Evolutionary conservation across 768 basidiomycete species (phyloP).

Genomic region (Mycena alexandri): DNA sequence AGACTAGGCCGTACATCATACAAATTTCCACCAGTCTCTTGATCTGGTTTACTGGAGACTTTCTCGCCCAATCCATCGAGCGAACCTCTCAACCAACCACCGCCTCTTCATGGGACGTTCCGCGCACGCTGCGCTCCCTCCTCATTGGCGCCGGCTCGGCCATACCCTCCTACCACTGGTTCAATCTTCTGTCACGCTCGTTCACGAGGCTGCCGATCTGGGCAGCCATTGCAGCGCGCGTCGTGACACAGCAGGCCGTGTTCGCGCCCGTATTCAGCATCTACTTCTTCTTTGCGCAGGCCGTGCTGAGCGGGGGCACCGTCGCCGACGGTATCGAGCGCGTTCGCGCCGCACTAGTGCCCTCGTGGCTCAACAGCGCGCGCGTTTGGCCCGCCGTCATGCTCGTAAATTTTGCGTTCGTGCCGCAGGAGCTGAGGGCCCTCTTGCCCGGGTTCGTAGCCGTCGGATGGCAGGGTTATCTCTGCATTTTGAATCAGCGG

Average conservation of each 20-base stretch:
- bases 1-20: constrained; percentile 1
- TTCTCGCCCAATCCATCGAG: not conserved
- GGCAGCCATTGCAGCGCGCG: not conserved
- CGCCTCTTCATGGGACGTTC: not conserved
- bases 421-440: not conserved
- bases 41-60: not conserved
- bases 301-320: not conserved
- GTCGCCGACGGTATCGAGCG: not conserved
- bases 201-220: not conserved
- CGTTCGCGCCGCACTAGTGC: not conserved
- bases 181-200: not conserved
- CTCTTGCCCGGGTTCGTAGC: not conserved
- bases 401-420: not conserved
- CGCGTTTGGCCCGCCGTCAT: constrained; percentile 6
- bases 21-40: not conserved
- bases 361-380: constrained; percentile 1
- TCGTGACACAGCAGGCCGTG: not conserved
- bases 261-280: not conserved
- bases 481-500: constrained; percentile 1
- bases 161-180: constrained; percentile 4
- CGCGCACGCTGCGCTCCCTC: not conserved
- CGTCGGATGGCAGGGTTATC: not conserved
- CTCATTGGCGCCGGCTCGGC: not conserved
- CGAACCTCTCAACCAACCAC: not conserved
- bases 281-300: constrained; percentile 5